Evolutionary conservation across 768 basidiomycete species (phyloP).

Genomic region (Lactarius indigo): DNA sequence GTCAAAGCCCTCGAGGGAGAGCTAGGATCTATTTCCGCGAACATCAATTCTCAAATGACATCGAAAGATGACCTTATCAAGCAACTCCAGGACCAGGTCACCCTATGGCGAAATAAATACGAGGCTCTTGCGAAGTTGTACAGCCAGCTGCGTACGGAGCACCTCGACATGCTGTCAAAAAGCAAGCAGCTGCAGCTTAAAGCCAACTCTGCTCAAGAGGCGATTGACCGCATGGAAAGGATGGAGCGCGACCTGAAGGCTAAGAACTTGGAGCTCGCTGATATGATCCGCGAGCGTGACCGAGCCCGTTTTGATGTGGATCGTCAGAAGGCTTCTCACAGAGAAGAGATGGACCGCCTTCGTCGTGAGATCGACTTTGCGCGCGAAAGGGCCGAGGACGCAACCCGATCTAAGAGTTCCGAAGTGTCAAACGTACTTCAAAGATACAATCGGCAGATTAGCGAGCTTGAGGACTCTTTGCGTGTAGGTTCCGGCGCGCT

Average conservation of each 20-base stretch:
- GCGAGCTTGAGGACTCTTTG: conserved; percentile 94
- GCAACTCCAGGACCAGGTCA: conserved; percentile 95
- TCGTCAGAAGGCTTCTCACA: conserved; percentile 87
- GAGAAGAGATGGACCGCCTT: conserved; percentile 90
- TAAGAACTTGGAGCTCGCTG: conserved; percentile 97
- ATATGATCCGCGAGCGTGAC: conserved; percentile 98
- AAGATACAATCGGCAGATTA: conserved; percentile 94
- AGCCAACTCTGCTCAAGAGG: conserved; percentile 97
- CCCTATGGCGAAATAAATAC: conserved; percentile 97
- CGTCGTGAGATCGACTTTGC: conserved; percentile 92
- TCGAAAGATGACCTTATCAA: conserved; percentile 96
- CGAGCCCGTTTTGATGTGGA: conserved; percentile 94
- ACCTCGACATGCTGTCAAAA: conserved; percentile 94
- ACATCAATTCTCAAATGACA: conserved; percentile 78
- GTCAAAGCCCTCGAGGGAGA: conserved; percentile 96
- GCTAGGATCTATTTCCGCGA: conserved; percentile 65
- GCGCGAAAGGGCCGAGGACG: conserved; percentile 97
- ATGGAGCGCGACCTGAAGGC: conserved; percentile 98
- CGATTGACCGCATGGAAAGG: conserved; percentile 96
- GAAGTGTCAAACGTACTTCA: conserved; percentile 84
- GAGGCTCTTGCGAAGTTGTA: conserved; percentile 98
- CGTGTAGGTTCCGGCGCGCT: conserved; percentile 49
- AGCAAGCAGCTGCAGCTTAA: conserved; percentile 97
- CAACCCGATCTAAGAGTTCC: conserved; percentile 84
- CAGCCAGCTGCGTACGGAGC: conserved; percentile 95